These are phyloP conservation scores for Avena eriantha DNA, from an alignment of 176 grass and related monocot genomes.

Conservation along the genomic window DNA sequence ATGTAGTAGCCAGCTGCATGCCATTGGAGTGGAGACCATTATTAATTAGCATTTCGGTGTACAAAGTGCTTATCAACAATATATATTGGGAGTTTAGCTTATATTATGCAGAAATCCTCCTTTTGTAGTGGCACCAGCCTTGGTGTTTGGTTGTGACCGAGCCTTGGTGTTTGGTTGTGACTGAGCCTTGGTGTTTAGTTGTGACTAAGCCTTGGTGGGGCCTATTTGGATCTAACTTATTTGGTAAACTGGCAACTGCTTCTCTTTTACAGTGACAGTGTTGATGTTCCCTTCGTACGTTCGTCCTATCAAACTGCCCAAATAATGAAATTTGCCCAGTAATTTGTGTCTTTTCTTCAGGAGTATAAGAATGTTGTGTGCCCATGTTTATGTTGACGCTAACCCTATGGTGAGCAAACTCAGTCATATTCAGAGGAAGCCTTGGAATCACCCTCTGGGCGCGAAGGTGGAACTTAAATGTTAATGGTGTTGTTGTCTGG, in stretches of 20 bases:
- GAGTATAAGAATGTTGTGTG: too few relatives aligned
- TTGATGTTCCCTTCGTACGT: neutral
- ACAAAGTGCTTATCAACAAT: constrained; percentile 28
- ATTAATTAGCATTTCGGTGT: constrained; percentile 29
- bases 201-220: neutral
- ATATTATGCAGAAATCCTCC: neutral
- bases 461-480: too few relatives aligned
- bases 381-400: too few relatives aligned
- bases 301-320: too few relatives aligned
- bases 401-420: too few relatives aligned
- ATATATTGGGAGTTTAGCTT: constrained; percentile 7
- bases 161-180: neutral
- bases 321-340: too few relatives aligned
- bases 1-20: neutral
- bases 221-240: neutral
- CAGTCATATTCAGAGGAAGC: too few relatives aligned
- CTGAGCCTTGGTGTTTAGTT: neutral
- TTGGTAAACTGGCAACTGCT: neutral
- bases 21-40: neutral
- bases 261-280: neutral
- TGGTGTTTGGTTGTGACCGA: neutral
- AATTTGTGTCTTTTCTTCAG: too few relatives aligned
- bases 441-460: too few relatives aligned
- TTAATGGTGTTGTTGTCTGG: too few relatives aligned
- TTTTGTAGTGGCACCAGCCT: constrained; percentile 17